These are phyloP conservation scores for Phaeomoniella chlamydospora DNA, from an alignment of 2,329 filamentous ascomycete species.

Conservation along the genomic window DNA sequence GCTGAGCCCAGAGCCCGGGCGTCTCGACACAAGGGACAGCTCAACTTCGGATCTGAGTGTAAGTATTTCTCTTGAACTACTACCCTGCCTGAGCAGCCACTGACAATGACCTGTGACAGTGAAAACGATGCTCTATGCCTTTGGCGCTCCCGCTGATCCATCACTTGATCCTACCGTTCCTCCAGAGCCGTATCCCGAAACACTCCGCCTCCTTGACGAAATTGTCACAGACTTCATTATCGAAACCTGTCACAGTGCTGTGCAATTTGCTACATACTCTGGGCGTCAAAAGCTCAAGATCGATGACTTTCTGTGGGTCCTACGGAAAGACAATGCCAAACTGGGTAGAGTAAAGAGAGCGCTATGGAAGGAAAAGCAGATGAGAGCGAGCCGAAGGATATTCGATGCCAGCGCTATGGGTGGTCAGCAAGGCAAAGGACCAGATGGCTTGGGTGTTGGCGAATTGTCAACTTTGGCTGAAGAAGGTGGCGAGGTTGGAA, in stretches of 20 bases:
- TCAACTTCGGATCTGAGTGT: conserved; percentile 66
- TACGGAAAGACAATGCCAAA: conserved; percentile 71
- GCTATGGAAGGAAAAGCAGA: conserved; percentile 75
- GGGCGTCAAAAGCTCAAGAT: conserved; percentile 95
- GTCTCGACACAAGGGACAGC: conserved; percentile 67
- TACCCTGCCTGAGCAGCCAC: background rate
- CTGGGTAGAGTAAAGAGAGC: conserved; percentile 82
- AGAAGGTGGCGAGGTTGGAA: conserved; percentile 12
- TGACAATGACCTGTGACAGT: conserved; percentile 13
- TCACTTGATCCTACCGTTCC: conserved; percentile 48
- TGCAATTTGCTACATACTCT: conserved; percentile 69
- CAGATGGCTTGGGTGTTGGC: conserved; percentile 5
- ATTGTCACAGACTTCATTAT: conserved; percentile 95
- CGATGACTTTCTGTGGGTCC: conserved; percentile 91
- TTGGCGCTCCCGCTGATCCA: conserved; percentile 24
- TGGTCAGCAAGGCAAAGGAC: conserved; percentile 2
- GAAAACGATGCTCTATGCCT: conserved; percentile 26
- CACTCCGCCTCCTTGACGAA: conserved; percentile 78
- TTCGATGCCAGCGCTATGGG: conserved; percentile 34
- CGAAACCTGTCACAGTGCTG: conserved; percentile 80
- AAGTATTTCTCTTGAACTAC: conserved; percentile 16
- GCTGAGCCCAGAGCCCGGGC: conserved; percentile 58
- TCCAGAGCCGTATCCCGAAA: conserved; percentile 63
- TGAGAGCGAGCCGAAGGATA: conserved; percentile 49
- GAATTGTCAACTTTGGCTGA: conserved; percentile 11